Conservation (phyloP, 768 basidiomycete species). For the Hydnomerulius pinastri region DNA sequence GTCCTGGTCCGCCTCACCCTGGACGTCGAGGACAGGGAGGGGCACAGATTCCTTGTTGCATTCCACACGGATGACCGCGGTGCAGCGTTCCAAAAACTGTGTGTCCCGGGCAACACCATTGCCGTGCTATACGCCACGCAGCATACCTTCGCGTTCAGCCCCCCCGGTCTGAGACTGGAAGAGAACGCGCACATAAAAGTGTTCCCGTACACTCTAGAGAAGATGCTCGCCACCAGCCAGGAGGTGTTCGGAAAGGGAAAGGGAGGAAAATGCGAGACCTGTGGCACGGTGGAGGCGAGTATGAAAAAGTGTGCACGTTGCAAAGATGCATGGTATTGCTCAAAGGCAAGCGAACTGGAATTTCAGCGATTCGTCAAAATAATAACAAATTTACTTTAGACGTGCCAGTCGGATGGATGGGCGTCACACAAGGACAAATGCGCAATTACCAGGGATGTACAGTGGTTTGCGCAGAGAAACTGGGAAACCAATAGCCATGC, state of each 20-base stretch:
- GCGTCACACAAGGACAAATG: conserved; percentile 23
- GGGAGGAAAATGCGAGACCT: conserved; percentile 22
- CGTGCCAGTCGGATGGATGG: conserved; percentile 26
- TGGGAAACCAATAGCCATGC: conserved; percentile 22
- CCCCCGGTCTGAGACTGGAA: conserved; percentile 29
- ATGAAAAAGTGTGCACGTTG: conserved; percentile 29
- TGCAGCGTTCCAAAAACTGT: conserved; percentile 18
- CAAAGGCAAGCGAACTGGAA: conserved; percentile 20
- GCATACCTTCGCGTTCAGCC: conserved; percentile 31
- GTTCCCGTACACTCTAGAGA: conserved; percentile 28
- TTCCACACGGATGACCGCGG: conserved; percentile 36
- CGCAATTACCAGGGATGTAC: conserved; percentile 26
- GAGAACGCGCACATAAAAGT: conserved; percentile 25
- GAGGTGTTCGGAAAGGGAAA: conserved; percentile 20
- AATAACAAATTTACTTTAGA: conserved; percentile 15
- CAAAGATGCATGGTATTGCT: conserved; percentile 32
- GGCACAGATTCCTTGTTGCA: conserved; percentile 24
- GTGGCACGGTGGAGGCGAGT: conserved; percentile 15
- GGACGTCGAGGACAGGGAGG: conserved; percentile 31
- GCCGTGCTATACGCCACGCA: conserved; percentile 34
- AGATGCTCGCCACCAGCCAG: conserved; percentile 27
- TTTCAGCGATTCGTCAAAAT: neutral
- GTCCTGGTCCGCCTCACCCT: conserved; percentile 29
- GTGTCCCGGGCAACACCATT: conserved; percentile 29
- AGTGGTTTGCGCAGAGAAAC: conserved; percentile 31